phyloP scores from a whole-genome alignment of 73 alveolate species.

The Symbiodinium pilosum region DNA sequence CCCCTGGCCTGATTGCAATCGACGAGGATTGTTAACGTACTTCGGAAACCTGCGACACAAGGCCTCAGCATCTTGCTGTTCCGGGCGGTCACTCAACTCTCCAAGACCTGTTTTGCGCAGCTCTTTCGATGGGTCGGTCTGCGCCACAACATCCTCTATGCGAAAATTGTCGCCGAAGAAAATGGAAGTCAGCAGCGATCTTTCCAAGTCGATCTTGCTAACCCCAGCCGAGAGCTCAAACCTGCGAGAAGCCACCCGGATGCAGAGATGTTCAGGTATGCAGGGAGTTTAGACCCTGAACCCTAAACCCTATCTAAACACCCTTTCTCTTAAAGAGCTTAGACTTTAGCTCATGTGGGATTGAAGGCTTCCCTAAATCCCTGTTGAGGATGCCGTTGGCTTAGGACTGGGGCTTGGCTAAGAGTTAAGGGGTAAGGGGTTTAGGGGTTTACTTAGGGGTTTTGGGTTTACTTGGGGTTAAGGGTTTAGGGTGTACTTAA shows the following conservation, averaged over 20 bases:
- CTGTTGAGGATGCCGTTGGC: too few species aligned
- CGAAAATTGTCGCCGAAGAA: not conserved
- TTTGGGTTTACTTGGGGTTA: too few species aligned
- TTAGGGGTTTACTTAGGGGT: too few species aligned
- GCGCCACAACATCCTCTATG: not conserved
- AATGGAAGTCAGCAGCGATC: not conserved
- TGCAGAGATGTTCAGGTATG: not conserved
- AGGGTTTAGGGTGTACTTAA: too few species aligned
- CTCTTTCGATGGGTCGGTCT: not conserved
- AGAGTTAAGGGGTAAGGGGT: too few species aligned
- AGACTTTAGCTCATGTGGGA: too few species aligned
- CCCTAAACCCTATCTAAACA: too few species aligned
- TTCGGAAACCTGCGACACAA: not conserved
- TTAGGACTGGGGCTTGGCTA: too few species aligned
- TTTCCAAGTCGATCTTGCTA: not conserved
- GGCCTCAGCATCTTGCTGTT: not conserved
- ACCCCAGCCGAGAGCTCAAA: not conserved
- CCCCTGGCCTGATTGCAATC: not conserved
- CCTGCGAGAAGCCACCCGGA: not conserved
- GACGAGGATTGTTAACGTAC: not conserved
- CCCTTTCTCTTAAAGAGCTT: too few species aligned
- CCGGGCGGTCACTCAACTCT: not conserved
- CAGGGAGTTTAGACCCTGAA: too few species aligned
- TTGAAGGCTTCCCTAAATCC: too few species aligned
- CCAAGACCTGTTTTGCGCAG: not conserved